These are phyloP conservation scores for Ajuga chamaepitys DNA, from an alignment of 257 asterid genomes.

Conservation along the genomic window DNA sequence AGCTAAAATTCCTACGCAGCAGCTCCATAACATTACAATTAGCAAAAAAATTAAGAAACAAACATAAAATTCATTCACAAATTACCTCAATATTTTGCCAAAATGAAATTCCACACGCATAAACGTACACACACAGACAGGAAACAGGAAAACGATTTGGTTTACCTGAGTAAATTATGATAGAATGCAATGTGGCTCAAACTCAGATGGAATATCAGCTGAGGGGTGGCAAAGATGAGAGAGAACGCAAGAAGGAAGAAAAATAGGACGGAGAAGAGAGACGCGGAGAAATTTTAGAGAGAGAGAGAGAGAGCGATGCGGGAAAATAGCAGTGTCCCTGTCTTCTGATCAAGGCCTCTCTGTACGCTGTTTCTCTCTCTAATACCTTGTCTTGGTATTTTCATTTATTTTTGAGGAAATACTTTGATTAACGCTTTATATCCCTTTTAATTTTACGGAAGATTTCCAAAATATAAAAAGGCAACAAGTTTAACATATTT, in stretches of 20 bases:
- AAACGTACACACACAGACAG: not conserved
- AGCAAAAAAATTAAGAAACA: not conserved
- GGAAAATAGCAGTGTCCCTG: slow-evolving; percentile 14
- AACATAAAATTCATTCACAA: not conserved
- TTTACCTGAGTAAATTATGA: slow-evolving; percentile 32
- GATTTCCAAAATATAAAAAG: no score
- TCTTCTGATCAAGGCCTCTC: slow-evolving; percentile 36
- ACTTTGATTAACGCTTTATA: no score
- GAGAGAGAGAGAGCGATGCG: slow-evolving; percentile 21
- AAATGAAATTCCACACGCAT: not conserved
- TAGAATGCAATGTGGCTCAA: slow-evolving; percentile 19
- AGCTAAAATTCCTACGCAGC: slow-evolving; percentile 20
- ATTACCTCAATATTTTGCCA: not conserved
- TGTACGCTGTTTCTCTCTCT: slow-evolving; percentile 34
- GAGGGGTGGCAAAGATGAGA: slow-evolving; percentile 41
- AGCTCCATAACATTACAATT: slow-evolving; percentile 8
- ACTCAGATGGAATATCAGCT: slow-evolving; percentile 42
- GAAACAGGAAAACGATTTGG: not conserved
- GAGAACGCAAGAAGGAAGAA: slow-evolving; percentile 19
- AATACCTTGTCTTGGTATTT: not conserved
- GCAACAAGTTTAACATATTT: no score
- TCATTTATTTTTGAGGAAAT: no score
- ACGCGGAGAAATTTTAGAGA: slow-evolving; percentile 21
- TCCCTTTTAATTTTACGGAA: no score
- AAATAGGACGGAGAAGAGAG: slow-evolving; percentile 24